A percentile compares a stretch with the other conserved stretches of the same genome.
Conservation (phyloP, 2,329 filamentous ascomycete species). For the Paecilomyces niveus region DNA sequence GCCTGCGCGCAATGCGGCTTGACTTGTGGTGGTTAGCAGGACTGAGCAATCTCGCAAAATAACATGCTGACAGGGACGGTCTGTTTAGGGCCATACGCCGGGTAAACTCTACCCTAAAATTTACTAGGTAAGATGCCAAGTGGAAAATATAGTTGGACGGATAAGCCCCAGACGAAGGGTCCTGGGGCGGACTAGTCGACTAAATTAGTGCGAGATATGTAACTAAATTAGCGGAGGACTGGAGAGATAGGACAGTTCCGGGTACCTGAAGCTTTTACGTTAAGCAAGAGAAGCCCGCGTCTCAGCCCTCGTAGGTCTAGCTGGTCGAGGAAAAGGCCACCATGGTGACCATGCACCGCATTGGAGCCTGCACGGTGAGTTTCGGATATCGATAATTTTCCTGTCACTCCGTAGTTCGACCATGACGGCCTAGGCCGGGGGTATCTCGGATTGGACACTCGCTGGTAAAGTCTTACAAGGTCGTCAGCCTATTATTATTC, state of each 20-base stretch:
- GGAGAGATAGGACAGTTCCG: neutral
- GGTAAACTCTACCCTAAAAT: neutral
- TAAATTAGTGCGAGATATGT: neutral
- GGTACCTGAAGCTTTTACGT: neutral
- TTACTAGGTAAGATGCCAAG: neutral
- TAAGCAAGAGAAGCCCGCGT: neutral
- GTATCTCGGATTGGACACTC: neutral
- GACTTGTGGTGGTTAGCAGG: neutral
- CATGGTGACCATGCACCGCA: neutral
- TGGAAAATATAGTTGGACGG: neutral
- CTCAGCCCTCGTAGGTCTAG: neutral
- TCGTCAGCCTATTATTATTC: neutral
- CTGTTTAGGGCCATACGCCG: neutral
- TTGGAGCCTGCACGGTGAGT: neutral
- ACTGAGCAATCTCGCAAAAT: neutral
- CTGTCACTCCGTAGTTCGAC: neutral
- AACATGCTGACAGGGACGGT: neutral
- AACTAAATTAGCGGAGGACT: neutral
- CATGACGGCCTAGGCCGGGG: no score
- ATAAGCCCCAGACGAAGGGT: neutral
- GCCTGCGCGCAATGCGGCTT: neutral
- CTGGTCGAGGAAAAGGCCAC: neutral
- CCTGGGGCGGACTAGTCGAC: neutral
- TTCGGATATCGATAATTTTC: neutral
- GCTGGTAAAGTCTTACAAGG: neutral